These are phyloP conservation scores for Murraya koenigii DNA, from an alignment of 345 rosid genomes.

Conservation along the genomic window DNA sequence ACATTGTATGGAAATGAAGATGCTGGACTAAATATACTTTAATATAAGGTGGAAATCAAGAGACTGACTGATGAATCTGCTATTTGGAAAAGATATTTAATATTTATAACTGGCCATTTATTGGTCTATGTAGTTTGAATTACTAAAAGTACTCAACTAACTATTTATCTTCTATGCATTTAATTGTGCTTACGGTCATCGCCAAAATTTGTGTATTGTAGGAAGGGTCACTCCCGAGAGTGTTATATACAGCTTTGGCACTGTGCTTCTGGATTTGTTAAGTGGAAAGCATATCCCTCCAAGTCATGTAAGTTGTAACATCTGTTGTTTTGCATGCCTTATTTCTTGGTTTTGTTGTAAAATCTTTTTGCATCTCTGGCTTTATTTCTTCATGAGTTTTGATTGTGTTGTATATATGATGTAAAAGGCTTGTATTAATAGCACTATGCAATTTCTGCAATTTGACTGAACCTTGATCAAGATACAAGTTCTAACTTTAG, in stretches of 20 bases:
- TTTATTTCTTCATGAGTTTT: not conserved
- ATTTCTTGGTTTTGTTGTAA: too few species aligned
- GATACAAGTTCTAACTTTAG: not conserved
- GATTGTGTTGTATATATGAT: not conserved
- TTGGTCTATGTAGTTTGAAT: not conserved
- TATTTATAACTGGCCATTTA: not conserved
- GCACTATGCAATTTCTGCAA: not conserved
- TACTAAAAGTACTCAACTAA: not conserved
- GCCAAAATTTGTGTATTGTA: conserved; percentile 28
- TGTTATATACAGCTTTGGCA: conserved; percentile 93
- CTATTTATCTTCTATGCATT: conserved; percentile 3
- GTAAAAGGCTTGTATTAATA: not conserved
- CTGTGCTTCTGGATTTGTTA: conserved; percentile 88
- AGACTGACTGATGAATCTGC: not conserved
- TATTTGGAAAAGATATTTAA: not conserved
- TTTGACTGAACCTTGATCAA: not conserved
- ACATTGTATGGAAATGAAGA: not conserved
- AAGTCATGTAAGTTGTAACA: conserved; percentile 63
- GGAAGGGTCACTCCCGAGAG: conserved; percentile 97
- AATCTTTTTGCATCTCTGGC: not conserved
- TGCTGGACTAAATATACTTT: not conserved
- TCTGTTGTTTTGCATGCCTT: not conserved
- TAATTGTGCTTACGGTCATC: not conserved
- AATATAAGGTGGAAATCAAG: not conserved
- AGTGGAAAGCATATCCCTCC: conserved; percentile 99